Evolutionary conservation across 257 asterid species (phyloP).

Genomic region (Lithospermum erythrorhizon): DNA sequence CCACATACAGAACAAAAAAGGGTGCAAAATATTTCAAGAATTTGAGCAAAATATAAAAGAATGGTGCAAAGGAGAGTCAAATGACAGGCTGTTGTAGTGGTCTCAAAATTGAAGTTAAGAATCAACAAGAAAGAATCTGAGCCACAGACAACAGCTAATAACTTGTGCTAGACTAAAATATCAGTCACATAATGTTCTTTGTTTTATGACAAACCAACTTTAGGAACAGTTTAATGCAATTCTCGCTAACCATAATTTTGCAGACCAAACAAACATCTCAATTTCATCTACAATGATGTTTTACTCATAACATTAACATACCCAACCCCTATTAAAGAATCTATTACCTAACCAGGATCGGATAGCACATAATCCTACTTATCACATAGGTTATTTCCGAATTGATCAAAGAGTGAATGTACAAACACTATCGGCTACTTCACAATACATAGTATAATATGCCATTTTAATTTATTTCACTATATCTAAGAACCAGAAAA

Average conservation of each 20-base stretch:
- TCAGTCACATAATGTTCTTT: not conserved
- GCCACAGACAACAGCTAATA: not conserved
- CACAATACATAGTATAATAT: too few relatives aligned
- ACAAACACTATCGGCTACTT: too few relatives aligned
- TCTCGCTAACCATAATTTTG: too few relatives aligned
- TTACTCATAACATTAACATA: not conserved
- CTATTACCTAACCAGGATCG: too few relatives aligned
- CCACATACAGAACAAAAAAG: not conserved
- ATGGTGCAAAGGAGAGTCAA: slow-evolving; percentile 22
- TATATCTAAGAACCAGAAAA: too few relatives aligned
- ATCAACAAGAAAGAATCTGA: slow-evolving; percentile 13
- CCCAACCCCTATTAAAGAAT: too few relatives aligned
- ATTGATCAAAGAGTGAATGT: too few relatives aligned
- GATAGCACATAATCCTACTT: too few relatives aligned
- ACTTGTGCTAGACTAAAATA: not conserved
- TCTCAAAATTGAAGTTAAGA: slow-evolving; percentile 20
- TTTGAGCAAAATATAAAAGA: slow-evolving; percentile 1
- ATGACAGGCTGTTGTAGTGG: slow-evolving; percentile 28
- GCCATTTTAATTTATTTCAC: too few relatives aligned
- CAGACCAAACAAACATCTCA: not conserved
- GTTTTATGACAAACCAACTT: not conserved
- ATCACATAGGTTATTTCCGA: too few relatives aligned
- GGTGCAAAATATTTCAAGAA: not conserved
- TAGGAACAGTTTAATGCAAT: too few relatives aligned
- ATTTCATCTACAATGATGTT: too few relatives aligned